Evolutionary conservation across 495 filamentous ascomycete genomes (phyloP).

Genomic region (Neurospora sp.): DNA sequence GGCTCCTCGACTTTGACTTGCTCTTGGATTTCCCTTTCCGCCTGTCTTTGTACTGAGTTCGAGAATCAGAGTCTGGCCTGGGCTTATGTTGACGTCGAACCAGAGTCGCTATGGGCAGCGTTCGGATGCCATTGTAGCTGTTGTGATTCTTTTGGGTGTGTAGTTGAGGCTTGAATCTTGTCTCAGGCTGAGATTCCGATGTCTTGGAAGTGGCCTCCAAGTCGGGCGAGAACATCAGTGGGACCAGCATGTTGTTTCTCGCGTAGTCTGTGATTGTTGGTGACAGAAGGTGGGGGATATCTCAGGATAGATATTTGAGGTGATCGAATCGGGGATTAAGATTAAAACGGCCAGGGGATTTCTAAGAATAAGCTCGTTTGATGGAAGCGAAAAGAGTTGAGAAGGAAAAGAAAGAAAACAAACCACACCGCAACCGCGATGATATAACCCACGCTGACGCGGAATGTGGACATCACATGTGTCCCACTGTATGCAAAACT

Average conservation of each 20-base stretch:
- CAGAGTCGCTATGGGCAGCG: conserved; percentile 9
- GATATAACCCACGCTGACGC: neutral
- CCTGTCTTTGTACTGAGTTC: neutral
- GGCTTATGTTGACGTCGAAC: conserved; percentile 2
- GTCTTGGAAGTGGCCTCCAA: neutral
- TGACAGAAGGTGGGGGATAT: neutral
- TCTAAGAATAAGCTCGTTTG: neutral
- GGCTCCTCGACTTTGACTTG: neutral
- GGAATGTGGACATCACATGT: neutral
- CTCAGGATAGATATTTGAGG: neutral
- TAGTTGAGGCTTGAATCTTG: conserved; percentile 15
- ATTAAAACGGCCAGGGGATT: neutral
- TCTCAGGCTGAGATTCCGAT: neutral
- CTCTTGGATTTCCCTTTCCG: neutral
- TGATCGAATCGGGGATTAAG: neutral
- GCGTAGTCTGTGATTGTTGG: neutral
- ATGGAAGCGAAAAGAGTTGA: neutral
- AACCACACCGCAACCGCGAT: neutral
- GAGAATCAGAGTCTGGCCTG: neutral
- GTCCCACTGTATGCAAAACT: neutral
- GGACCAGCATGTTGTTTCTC: neutral
- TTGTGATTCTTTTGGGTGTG: conserved; percentile 22
- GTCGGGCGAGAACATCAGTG: neutral
- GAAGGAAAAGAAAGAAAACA: neutral
- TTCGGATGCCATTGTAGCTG: conserved; percentile 17